phyloP scores from a whole-genome alignment of 176 grass and related monocot species.

The Bonia amplexicaulis region DNA sequence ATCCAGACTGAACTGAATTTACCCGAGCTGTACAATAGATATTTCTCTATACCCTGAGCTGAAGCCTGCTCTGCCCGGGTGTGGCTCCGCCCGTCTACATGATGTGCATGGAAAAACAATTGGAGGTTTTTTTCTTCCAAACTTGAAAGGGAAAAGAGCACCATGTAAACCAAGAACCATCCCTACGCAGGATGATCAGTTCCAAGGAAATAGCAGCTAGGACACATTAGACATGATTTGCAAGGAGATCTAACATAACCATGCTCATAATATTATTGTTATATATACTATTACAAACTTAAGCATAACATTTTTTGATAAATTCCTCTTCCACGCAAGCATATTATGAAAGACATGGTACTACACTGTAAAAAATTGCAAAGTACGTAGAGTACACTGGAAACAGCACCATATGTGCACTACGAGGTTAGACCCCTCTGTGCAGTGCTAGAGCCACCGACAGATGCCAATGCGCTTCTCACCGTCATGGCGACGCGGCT shows the following conservation, averaged over 20 bases:
- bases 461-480: constrained; percentile 37
- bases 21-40: too few species aligned
- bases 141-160: not conserved
- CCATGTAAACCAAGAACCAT: not conserved
- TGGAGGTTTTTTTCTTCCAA: not conserved
- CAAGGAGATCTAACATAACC: constrained; percentile 2
- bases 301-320: not conserved
- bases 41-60: too few species aligned
- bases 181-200: not conserved
- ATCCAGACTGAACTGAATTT: too few species aligned
- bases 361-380: constrained; percentile 1
- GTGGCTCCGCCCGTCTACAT: too few species aligned
- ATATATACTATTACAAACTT: constrained; percentile 32
- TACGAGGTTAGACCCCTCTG: constrained; percentile 15
- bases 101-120: not conserved
- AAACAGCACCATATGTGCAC: not conserved
- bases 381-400: not conserved
- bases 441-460: not conserved
- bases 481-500: constrained; percentile 42
- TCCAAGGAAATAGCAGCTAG: not conserved
- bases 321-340: not conserved
- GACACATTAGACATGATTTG: not conserved
- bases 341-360: not conserved
- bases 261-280: constrained; percentile 30
- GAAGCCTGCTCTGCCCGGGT: too few species aligned